Conservation (phyloP, 768 basidiomycete genomes). For the Lactarius psammicola region DNA sequence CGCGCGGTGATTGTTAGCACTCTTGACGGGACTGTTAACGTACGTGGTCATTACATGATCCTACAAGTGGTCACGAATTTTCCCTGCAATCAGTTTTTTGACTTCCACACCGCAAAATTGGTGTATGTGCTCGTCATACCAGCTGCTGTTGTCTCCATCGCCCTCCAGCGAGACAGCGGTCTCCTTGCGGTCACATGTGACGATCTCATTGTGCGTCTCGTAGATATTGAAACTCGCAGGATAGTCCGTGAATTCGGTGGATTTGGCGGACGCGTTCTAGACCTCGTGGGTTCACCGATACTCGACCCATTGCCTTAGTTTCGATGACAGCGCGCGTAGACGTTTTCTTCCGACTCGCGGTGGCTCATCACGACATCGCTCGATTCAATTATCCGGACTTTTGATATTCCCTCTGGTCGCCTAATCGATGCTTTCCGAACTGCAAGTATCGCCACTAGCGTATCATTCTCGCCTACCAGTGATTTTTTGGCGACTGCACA, state of each 20-base stretch:
- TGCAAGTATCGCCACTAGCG: constrained; percentile 79
- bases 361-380: constrained; percentile 89
- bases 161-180: constrained; percentile 81
- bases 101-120: constrained; percentile 84
- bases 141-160: constrained; percentile 65
- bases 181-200: constrained; percentile 83
- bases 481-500: constrained; percentile 97
- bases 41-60: constrained; percentile 40
- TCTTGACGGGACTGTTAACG: constrained; percentile 85
- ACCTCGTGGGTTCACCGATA: constrained; percentile 59
- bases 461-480: constrained; percentile 91
- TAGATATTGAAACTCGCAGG: constrained; percentile 88
- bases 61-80: constrained; percentile 4
- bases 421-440: constrained; percentile 92
- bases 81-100: constrained; percentile 73
- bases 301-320: not conserved
- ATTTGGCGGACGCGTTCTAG: constrained; percentile 81
- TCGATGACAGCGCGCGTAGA: constrained; percentile 43
- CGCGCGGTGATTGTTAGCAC: constrained; percentile 78
- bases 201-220: constrained; percentile 77
- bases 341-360: constrained; percentile 92
- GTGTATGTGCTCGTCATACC: constrained; percentile 65
- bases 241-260: constrained; percentile 88
- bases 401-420: constrained; percentile 90
- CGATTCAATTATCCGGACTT: constrained; percentile 91